These are phyloP conservation scores for Fraxinus velutina DNA, from an alignment of 305 asterid species.

Conservation along the genomic window DNA sequence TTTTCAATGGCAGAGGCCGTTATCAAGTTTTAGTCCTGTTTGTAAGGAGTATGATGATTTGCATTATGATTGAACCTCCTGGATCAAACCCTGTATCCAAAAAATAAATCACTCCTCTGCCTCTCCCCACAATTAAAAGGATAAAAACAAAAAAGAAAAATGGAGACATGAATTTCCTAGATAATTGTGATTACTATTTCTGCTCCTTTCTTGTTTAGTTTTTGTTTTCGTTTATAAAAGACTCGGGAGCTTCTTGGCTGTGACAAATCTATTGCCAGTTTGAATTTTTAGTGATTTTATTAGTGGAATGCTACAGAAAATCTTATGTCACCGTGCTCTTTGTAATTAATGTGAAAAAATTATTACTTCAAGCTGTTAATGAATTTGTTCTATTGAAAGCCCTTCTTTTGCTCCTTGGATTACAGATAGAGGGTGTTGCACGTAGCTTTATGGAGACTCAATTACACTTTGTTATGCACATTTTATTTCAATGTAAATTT, in stretches of 20 bases:
- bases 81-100: neutral
- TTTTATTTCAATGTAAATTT: neutral
- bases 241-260: neutral
- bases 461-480: neutral
- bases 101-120: neutral
- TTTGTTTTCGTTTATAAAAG: neutral
- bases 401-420: neutral
- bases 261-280: neutral
- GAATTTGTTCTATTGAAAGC: neutral
- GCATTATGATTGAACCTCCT: neutral
- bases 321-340: neutral
- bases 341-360: neutral
- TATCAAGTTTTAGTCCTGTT: conserved; percentile 2
- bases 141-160: neutral
- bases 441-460: neutral
- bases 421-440: neutral
- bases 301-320: neutral
- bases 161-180: neutral
- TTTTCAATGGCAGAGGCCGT: neutral
- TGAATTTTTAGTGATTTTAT: neutral
- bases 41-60: conserved; percentile 2
- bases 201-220: neutral
- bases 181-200: neutral
- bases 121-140: neutral
- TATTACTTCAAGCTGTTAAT: neutral